Evolutionary conservation across 352 stramenopile genomes (phyloP), one percentile per base, ranked within the genome.

Genomic region (Phytophthora sojae): DNA sequence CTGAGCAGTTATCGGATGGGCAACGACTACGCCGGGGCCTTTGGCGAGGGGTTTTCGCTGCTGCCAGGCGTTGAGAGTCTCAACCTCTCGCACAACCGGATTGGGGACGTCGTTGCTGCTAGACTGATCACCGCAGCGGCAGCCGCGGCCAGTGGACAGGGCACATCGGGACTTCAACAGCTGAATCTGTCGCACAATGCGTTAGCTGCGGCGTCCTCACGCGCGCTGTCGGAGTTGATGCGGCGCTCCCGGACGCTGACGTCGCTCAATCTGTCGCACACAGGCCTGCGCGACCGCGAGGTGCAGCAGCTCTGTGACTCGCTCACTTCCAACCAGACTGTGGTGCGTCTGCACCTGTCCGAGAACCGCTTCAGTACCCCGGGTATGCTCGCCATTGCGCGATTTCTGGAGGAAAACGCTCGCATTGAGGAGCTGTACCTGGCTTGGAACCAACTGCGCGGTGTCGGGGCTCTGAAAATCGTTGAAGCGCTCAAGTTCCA

Each of bases 381-480:
- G 4, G 87, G 87, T 6, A 89, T 88, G 85, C 21, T 89, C 25
- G 75, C 83, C 11, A 81, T 94, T 61, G 87, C 81, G 23, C 89
- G 84, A 17, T 89, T 93, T 55, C 75, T 94, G 2, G 85, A 90
- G 35, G 85, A 94, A 57, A 93, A 91, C 56, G 76, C 82, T 42
- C 88, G 86, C 30, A 83, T 95, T 47, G 88, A 93, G 56, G 88
- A 95, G 53, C 69, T 95, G 2, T 93, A 95, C 37, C 58, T 95
- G 17, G 82, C 82, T 0, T 93, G 85, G 83, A 95, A 93, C 65
- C 83, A 92, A 50, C 70, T 93, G 11, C 85, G 88, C 1, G 85
- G 84, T 2, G n/a, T 86, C 17, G 85, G 88, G 8, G 88, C 85
- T 4, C 77, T 93, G 69, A 90, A 88, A 55, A 87, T 95, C 49